Base-by-base conservation (phyloP, 2,329 filamentous ascomycete species). In the Epichloe gansuensis region DNA sequence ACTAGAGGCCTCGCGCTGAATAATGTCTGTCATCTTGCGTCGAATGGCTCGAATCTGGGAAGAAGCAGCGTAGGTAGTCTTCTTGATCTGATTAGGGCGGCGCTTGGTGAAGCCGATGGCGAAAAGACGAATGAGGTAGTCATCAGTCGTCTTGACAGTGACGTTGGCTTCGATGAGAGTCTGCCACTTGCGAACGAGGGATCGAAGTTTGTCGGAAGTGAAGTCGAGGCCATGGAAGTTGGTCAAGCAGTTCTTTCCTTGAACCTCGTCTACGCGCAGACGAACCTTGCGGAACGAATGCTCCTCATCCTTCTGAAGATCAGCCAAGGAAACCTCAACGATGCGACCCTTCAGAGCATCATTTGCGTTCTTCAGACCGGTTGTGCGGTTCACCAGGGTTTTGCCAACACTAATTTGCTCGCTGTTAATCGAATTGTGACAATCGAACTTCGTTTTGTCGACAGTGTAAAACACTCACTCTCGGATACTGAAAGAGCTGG, bases 141-240 rank as follows among this genome's bases (percentile, higher is more conserved):
- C 93, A 72, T 98, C 93, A 72, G 93, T 97, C 67, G 93, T 97
- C 88, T 97, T 97, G 81, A 98, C 91, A 63, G 94, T 95, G 70
- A 97, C 85, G 75, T 98, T 98, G 81, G 93, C 93, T 84, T 98
- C 93, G 65, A 98, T 97, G 69, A 98, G 82, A 60, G 91, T 86
- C 78, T 98, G 93, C 93, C 93, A 98, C 82, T 98, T 98, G 80
- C 93, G 91, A 67, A 98, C 93, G 63, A 98, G 86, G 60, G 93
- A 97, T 72, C 93, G 88, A 67, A 98, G 86, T 84, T 98, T 98
- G 85, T 98, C 93, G 66, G 93, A 96, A 72, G 93, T 98, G 86
- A 98, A 97, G 80, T 98, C 93, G 73, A 98, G 85, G 66, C 93
- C 93, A 85, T 98, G 91, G 87, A 98, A 98, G 85, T 96, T 96